Conservation (phyloP, 2,329 filamentous ascomycete species). For the Talaromyces amestolkiae region DNA sequence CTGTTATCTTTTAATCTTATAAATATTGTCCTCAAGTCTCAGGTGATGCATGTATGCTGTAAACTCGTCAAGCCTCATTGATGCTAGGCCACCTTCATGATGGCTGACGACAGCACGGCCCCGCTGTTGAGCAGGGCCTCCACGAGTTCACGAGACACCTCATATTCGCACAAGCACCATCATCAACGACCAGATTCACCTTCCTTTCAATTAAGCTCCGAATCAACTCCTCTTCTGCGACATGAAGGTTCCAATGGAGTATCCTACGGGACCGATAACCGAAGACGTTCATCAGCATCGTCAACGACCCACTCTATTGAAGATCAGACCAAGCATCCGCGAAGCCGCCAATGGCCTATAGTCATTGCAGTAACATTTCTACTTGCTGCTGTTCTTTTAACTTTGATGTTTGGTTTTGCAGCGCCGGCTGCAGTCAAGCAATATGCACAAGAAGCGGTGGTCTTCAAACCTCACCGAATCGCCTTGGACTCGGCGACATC, state of each 20-base stretch:
- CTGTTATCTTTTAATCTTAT: not conserved
- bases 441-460: slow-evolving; percentile 79
- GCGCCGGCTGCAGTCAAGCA: slow-evolving; percentile 75
- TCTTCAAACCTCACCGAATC: slow-evolving; percentile 78
- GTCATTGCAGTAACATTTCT: slow-evolving; percentile 69
- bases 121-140: slow-evolving; percentile 31
- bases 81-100: slow-evolving; percentile 22
- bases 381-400: slow-evolving; percentile 60
- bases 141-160: slow-evolving; percentile 22
- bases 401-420: slow-evolving; percentile 77
- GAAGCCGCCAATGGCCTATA: slow-evolving; percentile 67
- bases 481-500: slow-evolving; percentile 82
- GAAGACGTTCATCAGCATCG: slow-evolving; percentile 25
- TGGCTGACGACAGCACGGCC: slow-evolving; percentile 35
- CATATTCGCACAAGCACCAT: slow-evolving; percentile 21
- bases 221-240: slow-evolving; percentile 44
- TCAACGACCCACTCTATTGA: slow-evolving; percentile 23
- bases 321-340: slow-evolving; percentile 23
- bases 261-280: slow-evolving; percentile 32
- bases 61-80: not conserved
- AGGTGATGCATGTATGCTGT: not conserved
- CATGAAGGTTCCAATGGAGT: slow-evolving; percentile 34
- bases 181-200: slow-evolving; percentile 18
- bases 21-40: not conserved
- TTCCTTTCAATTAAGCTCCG: slow-evolving; percentile 39